phyloP scores from a whole-genome alignment of 2,329 filamentous ascomycete genomes.

The Aspergillus amoenus region DNA sequence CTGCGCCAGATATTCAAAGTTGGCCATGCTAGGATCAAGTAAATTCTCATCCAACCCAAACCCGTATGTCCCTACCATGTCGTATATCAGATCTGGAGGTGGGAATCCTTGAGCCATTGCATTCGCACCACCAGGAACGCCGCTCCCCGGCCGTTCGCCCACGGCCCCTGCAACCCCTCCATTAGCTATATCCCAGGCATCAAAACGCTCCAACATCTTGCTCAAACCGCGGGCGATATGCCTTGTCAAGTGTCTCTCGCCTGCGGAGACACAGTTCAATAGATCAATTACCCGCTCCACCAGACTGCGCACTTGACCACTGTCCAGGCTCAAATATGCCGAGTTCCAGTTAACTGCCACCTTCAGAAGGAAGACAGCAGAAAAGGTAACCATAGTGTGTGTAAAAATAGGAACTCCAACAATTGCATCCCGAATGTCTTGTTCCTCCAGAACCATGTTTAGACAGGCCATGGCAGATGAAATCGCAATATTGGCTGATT shows the following conservation, averaged over 20 bases:
- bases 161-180: conserved; percentile 10
- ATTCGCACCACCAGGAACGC: conserved; percentile 41
- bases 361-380: conserved; percentile 47
- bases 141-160: conserved; percentile 20
- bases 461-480: conserved; percentile 49
- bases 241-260: conserved; percentile 42
- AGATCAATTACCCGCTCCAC: conserved; percentile 42
- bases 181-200: conserved; percentile 36
- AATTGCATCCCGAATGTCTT: conserved; percentile 48
- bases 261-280: conserved; percentile 41
- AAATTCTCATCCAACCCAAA: conserved; percentile 44
- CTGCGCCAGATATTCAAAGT: conserved; percentile 40
- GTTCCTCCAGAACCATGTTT: conserved; percentile 49
- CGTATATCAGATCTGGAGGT: conserved; percentile 42
- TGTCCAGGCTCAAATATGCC: conserved; percentile 41
- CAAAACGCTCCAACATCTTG: conserved; percentile 44
- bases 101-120: conserved; percentile 43
- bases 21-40: conserved; percentile 43
- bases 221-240: conserved; percentile 43
- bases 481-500: conserved; percentile 47
- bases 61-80: conserved; percentile 46
- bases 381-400: conserved; percentile 48
- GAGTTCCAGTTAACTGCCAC: conserved; percentile 47
- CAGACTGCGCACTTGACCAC: conserved; percentile 37
- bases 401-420: conserved; percentile 50